These are phyloP conservation scores for Xylariomycetidae sp. DNA, from an alignment of 2,329 filamentous ascomycete species.

Conservation along the genomic window DNA sequence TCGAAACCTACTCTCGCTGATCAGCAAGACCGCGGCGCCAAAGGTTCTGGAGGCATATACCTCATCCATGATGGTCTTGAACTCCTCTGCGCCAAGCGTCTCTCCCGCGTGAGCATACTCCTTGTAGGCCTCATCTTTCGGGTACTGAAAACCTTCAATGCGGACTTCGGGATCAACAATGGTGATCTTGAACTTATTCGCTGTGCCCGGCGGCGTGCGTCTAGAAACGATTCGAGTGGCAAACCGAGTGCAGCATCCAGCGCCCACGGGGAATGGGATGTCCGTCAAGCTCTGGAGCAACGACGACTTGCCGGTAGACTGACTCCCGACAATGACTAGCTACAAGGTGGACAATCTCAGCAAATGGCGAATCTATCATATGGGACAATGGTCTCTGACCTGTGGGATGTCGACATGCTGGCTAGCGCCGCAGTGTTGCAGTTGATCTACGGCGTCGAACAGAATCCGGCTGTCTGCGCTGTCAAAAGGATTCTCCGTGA, in stretches of 20 bases:
- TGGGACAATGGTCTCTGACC: constrained; percentile 17
- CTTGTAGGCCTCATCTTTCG: constrained; percentile 9
- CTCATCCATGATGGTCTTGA: constrained; percentile 25
- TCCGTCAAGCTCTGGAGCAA: constrained; percentile 55
- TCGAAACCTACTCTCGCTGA: constrained; percentile 18
- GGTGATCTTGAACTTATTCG: constrained; percentile 25
- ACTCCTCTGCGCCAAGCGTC: constrained; percentile 23
- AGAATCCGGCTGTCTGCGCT: constrained; percentile 28
- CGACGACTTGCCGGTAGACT: constrained; percentile 72
- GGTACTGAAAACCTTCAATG: constrained; percentile 16
- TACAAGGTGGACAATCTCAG: constrained; percentile 32
- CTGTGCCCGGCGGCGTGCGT: constrained; percentile 23
- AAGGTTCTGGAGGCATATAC: constrained; percentile 18
- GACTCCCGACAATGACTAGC: constrained; percentile 70
- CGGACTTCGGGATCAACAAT: constrained; percentile 24
- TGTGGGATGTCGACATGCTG: constrained; percentile 30
- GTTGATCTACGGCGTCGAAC: constrained; percentile 32
- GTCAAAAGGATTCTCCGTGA: constrained; percentile 28
- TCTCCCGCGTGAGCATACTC: constrained; percentile 18
- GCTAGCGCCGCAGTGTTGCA: constrained; percentile 27
- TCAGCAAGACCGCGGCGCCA: neutral
- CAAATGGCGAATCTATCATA: too few relatives aligned
- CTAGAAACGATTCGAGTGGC: constrained; percentile 19
- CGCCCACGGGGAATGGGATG: constrained; percentile 20
- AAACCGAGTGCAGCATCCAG: constrained; percentile 20